Percentiles rank a stretch among this genome's conserved stretches.
Evolutionary conservation across 768 basidiomycete genomes (phyloP).

Genomic region (Mycena indigotica): DNA sequence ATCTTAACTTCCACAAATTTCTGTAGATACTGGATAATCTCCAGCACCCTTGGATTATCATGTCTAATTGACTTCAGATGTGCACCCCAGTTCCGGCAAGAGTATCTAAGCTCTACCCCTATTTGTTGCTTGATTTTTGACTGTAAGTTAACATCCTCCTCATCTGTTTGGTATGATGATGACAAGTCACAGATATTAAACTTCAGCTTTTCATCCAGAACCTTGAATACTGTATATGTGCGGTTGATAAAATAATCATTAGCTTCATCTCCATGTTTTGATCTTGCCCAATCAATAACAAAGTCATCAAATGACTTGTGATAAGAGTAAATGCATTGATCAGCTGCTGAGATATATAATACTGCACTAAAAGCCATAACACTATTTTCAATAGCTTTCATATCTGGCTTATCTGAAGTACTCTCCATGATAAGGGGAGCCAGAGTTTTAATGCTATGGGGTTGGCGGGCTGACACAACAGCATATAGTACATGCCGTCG

Average conservation of each 20-base stretch:
- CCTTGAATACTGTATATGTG: background rate
- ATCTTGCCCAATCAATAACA: background rate
- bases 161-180: conserved; percentile 7
- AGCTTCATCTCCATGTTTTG: background rate
- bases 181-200: conserved; percentile 11
- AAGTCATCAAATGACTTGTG: conserved; percentile 11
- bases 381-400: background rate
- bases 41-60: background rate
- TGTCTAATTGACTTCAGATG: background rate
- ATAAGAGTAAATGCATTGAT: background rate
- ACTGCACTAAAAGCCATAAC: background rate
- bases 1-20: background rate
- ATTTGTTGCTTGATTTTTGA: background rate
- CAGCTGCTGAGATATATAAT: background rate
- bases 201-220: conserved; percentile 2
- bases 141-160: conserved; percentile 1
- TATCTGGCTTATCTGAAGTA: background rate
- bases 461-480: background rate
- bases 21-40: background rate
- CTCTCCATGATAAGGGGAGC: conserved; percentile 1
- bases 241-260: background rate
- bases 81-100: conserved; percentile 8
- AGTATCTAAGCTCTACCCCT: conserved; percentile 1
- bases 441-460: background rate
- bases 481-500: background rate